phyloP scores from a whole-genome alignment of 2,329 filamentous ascomycete genomes.

The Botrytis elliptica region DNA sequence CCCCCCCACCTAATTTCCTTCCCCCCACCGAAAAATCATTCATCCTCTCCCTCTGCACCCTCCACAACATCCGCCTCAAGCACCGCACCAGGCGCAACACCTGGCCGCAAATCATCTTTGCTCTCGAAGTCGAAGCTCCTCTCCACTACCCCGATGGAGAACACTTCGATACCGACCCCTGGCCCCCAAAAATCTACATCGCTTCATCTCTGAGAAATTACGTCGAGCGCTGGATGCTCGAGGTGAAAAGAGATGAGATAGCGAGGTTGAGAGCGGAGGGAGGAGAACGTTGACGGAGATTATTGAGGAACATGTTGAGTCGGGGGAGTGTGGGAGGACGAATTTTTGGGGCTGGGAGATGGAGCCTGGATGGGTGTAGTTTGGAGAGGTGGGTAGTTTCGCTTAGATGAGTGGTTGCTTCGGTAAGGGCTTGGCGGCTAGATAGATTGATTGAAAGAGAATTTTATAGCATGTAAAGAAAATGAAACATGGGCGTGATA shows the following conservation, averaged over 20 bases:
- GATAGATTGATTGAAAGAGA: not conserved
- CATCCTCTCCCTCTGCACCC: not conserved
- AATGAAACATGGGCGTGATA: accelerated
- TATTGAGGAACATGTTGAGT: not conserved
- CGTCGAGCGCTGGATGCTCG: not conserved
- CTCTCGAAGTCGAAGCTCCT: not conserved
- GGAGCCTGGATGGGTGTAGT: not conserved
- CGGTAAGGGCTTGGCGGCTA: not conserved
- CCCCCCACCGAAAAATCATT: not conserved
- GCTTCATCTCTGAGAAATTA: no score
- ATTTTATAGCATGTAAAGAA: not conserved
- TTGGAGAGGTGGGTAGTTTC: not conserved
- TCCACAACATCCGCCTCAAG: not conserved
- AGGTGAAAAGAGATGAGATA: not conserved
- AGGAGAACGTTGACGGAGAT: not conserved
- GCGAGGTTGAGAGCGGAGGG: not conserved
- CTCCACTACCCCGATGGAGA: not conserved
- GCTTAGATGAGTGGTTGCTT: not conserved
- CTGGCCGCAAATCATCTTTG: not conserved
- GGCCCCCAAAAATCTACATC: not conserved
- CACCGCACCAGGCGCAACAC: not conserved
- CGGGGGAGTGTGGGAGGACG: not conserved
- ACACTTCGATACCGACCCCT: not conserved
- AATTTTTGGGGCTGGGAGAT: not conserved
- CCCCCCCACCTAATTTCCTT: not conserved